A percentile compares a stretch with the other conserved stretches of the same genome.
Evolutionary conservation across 768 basidiomycete genomes (phyloP).

Genomic region (Gloeophyllum trabeum): DNA sequence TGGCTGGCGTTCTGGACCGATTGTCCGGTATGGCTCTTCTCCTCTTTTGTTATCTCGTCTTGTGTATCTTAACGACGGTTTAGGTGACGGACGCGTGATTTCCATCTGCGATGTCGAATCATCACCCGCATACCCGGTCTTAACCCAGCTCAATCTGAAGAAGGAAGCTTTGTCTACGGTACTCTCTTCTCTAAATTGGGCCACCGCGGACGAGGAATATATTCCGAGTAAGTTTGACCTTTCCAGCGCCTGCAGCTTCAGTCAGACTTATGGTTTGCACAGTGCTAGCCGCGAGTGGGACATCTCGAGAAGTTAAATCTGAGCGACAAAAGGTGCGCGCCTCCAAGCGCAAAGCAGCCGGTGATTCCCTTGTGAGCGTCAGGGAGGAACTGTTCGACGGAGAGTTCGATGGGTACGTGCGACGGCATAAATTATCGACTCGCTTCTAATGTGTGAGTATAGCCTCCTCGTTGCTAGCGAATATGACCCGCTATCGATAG

Average conservation of each 20-base stretch:
- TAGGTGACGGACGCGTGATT: slow-evolving; percentile 73
- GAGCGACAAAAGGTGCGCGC: slow-evolving; percentile 63
- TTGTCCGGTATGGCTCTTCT: slow-evolving; percentile 53
- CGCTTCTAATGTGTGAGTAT: background rate
- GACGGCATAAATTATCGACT: too few species aligned
- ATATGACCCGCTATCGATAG: slow-evolving; percentile 76
- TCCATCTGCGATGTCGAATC: slow-evolving; percentile 85
- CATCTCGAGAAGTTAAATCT: slow-evolving; percentile 48
- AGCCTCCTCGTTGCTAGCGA: slow-evolving; percentile 76
- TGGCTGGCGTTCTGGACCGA: slow-evolving; percentile 75
- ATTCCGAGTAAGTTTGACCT: slow-evolving; percentile 45
- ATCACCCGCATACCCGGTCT: slow-evolving; percentile 82
- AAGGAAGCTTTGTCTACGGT: slow-evolving; percentile 37
- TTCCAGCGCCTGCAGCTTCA: too few species aligned
- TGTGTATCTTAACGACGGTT: background rate
- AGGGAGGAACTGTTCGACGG: slow-evolving; percentile 79
- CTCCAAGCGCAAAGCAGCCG: slow-evolving; percentile 67
- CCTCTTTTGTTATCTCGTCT: slow-evolving; percentile 1
- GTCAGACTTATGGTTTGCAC: too few species aligned
- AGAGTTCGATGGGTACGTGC: slow-evolving; percentile 79
- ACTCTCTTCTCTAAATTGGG: slow-evolving; percentile 79
- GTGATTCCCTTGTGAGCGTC: slow-evolving; percentile 45
- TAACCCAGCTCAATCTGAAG: slow-evolving; percentile 80
- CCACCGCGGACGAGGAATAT: slow-evolving; percentile 72
- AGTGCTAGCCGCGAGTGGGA: too few species aligned